These are phyloP conservation scores for Westerdykella ornata DNA, from an alignment of 2,329 filamentous ascomycete genomes.

Conservation along the genomic window DNA sequence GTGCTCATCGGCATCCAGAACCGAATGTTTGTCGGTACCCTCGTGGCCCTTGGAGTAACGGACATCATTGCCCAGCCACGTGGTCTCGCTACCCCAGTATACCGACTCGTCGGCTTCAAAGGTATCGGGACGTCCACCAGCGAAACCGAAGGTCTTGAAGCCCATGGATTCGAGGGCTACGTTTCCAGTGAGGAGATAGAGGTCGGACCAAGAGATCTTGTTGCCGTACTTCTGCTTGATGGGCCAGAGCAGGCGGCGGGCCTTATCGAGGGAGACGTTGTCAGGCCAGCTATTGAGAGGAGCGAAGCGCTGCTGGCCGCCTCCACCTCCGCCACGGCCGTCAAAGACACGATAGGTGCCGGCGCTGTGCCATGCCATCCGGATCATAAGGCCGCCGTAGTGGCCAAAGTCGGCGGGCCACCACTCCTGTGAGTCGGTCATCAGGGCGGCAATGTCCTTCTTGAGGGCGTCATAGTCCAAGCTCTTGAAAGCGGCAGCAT, in stretches of 20 bases:
- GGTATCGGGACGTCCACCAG: conserved; percentile 63
- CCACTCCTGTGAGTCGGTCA: conserved; percentile 74
- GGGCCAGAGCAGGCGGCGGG: conserved; percentile 69
- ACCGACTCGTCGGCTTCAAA: conserved; percentile 70
- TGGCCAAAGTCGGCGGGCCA: conserved; percentile 79
- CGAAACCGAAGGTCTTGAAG: conserved; percentile 66
- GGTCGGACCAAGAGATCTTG: conserved; percentile 75
- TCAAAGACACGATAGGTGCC: conserved; percentile 72
- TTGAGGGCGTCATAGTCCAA: conserved; percentile 66
- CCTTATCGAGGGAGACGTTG: conserved; percentile 73
- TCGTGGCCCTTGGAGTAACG: conserved; percentile 54
- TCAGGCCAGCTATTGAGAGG: conserved; percentile 79
- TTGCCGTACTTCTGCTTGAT: conserved; percentile 80
- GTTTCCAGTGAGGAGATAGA: conserved; percentile 65
- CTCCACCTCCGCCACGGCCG: conserved; percentile 66
- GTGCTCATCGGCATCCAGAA: conserved; percentile 28
- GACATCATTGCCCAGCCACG: conserved; percentile 68
- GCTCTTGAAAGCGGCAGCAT: conserved; percentile 63
- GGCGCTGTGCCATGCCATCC: conserved; percentile 74
- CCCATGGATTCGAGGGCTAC: conserved; percentile 73
- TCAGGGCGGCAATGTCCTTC: conserved; percentile 62
- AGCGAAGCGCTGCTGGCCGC: conserved; percentile 72
- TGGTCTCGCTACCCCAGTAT: conserved; percentile 70
- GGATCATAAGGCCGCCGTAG: conserved; percentile 73
- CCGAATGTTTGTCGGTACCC: conserved; percentile 41